A percentile compares a stretch with the other conserved stretches of the same genome.
Conservation (phyloP, 2,329 filamentous ascomycete species). For the Dryadomyces quercus-mongolicae region DNA sequence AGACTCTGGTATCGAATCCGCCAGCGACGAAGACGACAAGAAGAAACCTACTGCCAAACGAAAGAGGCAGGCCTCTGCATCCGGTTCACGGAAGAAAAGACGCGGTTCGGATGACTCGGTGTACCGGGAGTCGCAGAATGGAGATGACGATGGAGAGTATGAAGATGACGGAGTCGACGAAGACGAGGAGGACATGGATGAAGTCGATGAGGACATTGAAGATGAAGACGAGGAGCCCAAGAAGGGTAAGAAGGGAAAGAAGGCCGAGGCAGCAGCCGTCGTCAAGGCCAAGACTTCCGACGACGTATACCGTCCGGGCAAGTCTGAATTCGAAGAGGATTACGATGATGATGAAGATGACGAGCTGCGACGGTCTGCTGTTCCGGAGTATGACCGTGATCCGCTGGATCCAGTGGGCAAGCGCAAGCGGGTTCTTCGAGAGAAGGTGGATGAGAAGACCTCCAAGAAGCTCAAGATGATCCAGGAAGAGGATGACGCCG, state of each 20-base stretch:
- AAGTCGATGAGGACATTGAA: neutral
- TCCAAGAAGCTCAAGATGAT: neutral
- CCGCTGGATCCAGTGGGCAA: neutral
- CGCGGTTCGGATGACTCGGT: neutral
- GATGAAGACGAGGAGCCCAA: neutral
- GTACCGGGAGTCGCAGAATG: neutral
- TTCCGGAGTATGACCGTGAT: neutral
- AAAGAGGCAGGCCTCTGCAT: no score
- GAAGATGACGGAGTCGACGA: neutral
- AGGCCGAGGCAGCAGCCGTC: no score
- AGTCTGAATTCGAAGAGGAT: neutral
- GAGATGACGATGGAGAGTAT: neutral
- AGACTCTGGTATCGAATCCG: no score
- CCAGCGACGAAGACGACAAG: no score
- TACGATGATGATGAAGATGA: constrained; percentile 8
- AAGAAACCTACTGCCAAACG: no score
- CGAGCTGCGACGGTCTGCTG: constrained; percentile 4
- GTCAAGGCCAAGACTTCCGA: no score
- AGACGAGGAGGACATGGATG: neutral
- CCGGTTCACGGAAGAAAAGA: neutral
- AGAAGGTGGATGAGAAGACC: constrained; percentile 33
- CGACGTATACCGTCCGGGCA: neutral
- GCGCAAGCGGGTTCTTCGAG: neutral
- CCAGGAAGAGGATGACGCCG: neutral
- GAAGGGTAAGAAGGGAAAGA: no score